These are phyloP conservation scores for Cladobotryum protrusum DNA, from an alignment of 2,329 filamentous ascomycete species.

Conservation along the genomic window DNA sequence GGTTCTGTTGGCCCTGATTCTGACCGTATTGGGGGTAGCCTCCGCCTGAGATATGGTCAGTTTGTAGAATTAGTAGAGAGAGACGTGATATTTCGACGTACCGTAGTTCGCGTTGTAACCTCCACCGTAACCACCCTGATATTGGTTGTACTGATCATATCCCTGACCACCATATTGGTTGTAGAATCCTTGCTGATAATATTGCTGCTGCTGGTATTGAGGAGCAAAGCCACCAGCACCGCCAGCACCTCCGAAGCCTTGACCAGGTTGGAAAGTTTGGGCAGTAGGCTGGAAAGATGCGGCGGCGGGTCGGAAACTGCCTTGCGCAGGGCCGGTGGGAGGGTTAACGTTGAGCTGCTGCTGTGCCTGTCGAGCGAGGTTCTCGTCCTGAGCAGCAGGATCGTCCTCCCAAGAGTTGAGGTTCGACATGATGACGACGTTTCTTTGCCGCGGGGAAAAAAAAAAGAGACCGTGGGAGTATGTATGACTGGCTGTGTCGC, in stretches of 20 bases:
- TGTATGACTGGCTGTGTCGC: slow-evolving; percentile 4
- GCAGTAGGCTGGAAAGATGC: slow-evolving; percentile 69
- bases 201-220: slow-evolving; percentile 50
- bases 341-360: slow-evolving; percentile 70
- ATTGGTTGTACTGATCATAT: slow-evolving; percentile 47
- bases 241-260: slow-evolving; percentile 53
- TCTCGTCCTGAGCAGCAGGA: slow-evolving; percentile 68
- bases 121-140: slow-evolving; percentile 46
- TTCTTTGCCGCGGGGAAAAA: slow-evolving; percentile 2
- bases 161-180: slow-evolving; percentile 50
- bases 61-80: background rate
- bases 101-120: slow-evolving; percentile 44
- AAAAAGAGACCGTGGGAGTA: background rate
- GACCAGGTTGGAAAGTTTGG: slow-evolving; percentile 64
- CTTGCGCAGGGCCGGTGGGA: slow-evolving; percentile 36
- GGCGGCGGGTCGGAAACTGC: slow-evolving; percentile 45
- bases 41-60: slow-evolving; percentile 29
- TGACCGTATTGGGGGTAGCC: slow-evolving; percentile 50
- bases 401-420: slow-evolving; percentile 96
- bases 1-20: slow-evolving; percentile 38
- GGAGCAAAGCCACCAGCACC: slow-evolving; percentile 50
- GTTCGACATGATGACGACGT: slow-evolving; percentile 62
- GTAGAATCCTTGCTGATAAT: slow-evolving; percentile 51
- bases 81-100: slow-evolving; percentile 17
- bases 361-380: slow-evolving; percentile 69